These are phyloP conservation scores for Colletotrichum limetticola DNA, from an alignment of 2,329 filamentous ascomycete species.

Conservation along the genomic window DNA sequence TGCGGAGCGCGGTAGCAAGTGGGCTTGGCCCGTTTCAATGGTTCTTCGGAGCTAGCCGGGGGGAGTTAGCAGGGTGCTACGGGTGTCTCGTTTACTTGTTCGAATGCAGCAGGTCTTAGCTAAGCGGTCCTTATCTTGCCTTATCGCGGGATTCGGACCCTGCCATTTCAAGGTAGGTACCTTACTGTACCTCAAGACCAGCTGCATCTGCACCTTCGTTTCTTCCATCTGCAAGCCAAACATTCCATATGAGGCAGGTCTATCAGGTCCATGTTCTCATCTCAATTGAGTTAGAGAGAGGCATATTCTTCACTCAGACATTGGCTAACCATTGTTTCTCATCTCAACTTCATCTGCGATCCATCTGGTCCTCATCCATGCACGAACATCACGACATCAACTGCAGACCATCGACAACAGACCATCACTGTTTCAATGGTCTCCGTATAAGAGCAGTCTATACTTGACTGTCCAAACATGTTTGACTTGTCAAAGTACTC, in stretches of 20 bases:
- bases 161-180: not conserved
- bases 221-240: not conserved
- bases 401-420: not conserved
- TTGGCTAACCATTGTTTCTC: not conserved
- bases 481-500: not conserved
- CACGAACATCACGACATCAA: not conserved
- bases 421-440: not conserved
- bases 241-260: not conserved
- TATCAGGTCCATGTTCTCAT: not conserved
- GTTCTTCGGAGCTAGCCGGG: slow-evolving; percentile 1
- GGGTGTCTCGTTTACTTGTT: not conserved
- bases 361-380: not conserved
- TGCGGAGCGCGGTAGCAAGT: slow-evolving; percentile 17
- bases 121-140: slow-evolving; percentile 4
- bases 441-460: not conserved
- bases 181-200: not conserved
- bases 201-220: not conserved
- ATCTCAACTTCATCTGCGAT: not conserved
- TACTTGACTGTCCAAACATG: not conserved
- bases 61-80: no score
- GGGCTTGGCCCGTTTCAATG: slow-evolving; percentile 24
- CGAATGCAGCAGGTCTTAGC: not conserved
- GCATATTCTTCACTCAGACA: not conserved
- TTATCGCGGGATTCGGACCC: not conserved
- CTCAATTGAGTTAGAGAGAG: no score